Evolutionary conservation across 805 yeast genomes (phyloP).

Genomic region (Monosporozyma aerobia): DNA sequence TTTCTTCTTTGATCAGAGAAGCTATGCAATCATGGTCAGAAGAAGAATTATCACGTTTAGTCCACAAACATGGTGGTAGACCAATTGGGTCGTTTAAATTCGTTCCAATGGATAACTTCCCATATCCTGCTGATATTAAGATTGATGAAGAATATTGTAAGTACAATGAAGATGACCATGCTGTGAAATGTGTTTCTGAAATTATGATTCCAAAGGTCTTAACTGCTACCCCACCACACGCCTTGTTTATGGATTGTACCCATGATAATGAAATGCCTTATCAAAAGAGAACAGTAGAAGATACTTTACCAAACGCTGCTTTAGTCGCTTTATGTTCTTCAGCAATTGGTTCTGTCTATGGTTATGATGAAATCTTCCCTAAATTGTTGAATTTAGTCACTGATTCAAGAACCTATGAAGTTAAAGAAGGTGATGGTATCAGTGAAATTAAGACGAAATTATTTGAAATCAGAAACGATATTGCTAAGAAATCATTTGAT

Average conservation of each 20-base stretch:
- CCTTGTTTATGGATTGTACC: conserved; percentile 94
- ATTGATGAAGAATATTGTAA: conserved; percentile 27
- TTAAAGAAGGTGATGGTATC: conserved; percentile 48
- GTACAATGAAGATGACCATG: conserved; percentile 9
- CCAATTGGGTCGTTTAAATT: conserved; percentile 89
- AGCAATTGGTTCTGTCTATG: conserved; percentile 90
- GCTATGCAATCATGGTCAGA: conserved; percentile 96
- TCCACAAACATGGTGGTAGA: conserved; percentile 89
- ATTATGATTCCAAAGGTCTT: conserved; percentile 59
- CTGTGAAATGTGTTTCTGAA: conserved; percentile 40
- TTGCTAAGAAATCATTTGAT: conserved; percentile 40
- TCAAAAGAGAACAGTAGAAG: conserved; percentile 87
- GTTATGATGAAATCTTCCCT: conserved; percentile 90
- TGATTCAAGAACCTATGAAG: conserved; percentile 58
- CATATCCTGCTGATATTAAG: conserved; percentile 50
- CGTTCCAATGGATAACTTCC: conserved; percentile 64
- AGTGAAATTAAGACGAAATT: conserved; percentile 57
- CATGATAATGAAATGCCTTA: conserved; percentile 89
- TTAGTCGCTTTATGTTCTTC: conserved; percentile 86
- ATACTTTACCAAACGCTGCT: conserved; percentile 91
- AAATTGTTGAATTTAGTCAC: conserved; percentile 67
- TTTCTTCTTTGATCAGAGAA: conserved; percentile 82
- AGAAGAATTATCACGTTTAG: conserved; percentile 72
- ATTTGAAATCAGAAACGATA: conserved; percentile 46
- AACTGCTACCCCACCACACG: conserved; percentile 73